These are phyloP conservation scores for Ceratocystis harringtonii DNA, from an alignment of 2,329 filamentous ascomycete species.

Conservation along the genomic window DNA sequence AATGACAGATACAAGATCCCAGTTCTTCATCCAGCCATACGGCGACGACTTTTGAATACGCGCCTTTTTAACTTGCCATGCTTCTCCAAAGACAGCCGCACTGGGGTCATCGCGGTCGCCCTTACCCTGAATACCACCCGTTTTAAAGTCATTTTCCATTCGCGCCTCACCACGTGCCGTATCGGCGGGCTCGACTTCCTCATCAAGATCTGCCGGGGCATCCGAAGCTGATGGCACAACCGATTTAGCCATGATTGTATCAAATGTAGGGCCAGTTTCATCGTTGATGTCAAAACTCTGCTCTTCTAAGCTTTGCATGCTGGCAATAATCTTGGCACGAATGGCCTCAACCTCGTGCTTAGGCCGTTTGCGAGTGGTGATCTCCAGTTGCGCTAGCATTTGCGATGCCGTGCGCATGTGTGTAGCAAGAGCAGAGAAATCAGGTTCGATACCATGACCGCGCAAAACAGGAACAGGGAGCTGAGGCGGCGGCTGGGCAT, in stretches of 20 bases:
- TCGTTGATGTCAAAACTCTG: constrained; percentile 69
- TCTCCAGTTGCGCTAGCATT: constrained; percentile 72
- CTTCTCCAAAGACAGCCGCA: constrained; percentile 73
- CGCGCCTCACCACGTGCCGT: constrained; percentile 55
- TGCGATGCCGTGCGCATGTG: constrained; percentile 80
- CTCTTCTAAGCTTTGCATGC: constrained; percentile 77
- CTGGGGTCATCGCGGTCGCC: constrained; percentile 75
- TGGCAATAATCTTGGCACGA: constrained; percentile 73
- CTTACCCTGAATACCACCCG: constrained; percentile 64
- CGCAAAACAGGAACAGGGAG: constrained; percentile 23
- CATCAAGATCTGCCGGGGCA: constrained; percentile 9
- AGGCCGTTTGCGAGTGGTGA: constrained; percentile 65
- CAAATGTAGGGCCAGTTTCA: constrained; percentile 57
- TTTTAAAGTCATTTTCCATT: constrained; percentile 85
- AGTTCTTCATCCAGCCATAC: constrained; percentile 81
- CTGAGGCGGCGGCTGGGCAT: constrained; percentile 36
- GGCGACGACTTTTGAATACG: constrained; percentile 70
- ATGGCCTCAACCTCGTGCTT: constrained; percentile 71
- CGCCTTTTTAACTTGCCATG: constrained; percentile 72
- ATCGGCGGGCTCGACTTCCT: constrained; percentile 26
- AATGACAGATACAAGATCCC: constrained; percentile 76
- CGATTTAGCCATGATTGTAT: constrained; percentile 64
- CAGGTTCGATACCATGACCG: constrained; percentile 51
- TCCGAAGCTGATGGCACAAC: constrained; percentile 34
- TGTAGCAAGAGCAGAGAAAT: constrained; percentile 68